Percentiles rank a stretch among this genome's conserved stretches.
Evolutionary conservation across 164 flowering plant species (phyloP).

Genomic region (Aristolochia californica): DNA sequence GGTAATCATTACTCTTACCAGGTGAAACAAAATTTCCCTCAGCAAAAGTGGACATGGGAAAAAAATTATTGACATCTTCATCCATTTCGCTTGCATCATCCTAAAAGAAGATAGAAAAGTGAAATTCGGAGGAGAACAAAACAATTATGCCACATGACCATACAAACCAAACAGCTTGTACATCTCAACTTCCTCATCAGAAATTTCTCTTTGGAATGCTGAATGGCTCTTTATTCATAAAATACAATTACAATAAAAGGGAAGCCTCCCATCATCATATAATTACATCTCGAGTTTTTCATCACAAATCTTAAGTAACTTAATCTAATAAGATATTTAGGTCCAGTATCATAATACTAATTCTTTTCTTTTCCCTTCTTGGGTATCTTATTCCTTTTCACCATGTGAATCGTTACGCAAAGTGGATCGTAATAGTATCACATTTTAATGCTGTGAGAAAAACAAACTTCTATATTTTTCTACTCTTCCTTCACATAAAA

Average conservation of each 20-base stretch:
- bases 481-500: too few species aligned
- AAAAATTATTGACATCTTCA: conserved; percentile 23
- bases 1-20: conserved; percentile 6
- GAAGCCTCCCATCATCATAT: not conserved
- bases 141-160: not conserved
- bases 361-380: too few species aligned
- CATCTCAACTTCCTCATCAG: not conserved
- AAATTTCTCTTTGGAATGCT: not conserved
- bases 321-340: too few species aligned
- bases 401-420: too few species aligned
- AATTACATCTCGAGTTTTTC: not conserved
- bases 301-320: too few species aligned
- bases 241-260: not conserved
- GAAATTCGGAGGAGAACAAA: not conserved
- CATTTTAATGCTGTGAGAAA: too few species aligned
- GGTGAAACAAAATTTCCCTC: conserved; percentile 16
- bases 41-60: conserved; percentile 25
- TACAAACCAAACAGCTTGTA: not conserved
- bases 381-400: too few species aligned
- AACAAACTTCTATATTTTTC: too few species aligned
- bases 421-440: too few species aligned
- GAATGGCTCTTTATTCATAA: not conserved
- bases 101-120: conserved; percentile 12
- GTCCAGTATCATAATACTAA: too few species aligned
- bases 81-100: conserved; percentile 15